Conservation (phyloP, 805 yeast species). For the Candida nanaspora region DNA sequence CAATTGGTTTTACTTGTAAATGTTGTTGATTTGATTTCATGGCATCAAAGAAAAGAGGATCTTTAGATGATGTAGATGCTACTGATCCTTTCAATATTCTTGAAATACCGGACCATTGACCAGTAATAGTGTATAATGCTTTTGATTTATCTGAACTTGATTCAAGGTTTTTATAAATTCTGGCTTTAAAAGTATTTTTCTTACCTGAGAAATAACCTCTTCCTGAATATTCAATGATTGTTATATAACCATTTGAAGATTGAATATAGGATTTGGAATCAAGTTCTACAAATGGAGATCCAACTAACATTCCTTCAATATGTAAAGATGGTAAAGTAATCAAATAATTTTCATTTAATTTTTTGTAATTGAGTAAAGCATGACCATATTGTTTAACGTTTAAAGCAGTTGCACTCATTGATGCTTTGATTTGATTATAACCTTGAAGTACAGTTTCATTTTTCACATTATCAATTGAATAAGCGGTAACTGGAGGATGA, state of each 20-base stretch:
- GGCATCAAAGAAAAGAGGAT: slow-evolving; percentile 60
- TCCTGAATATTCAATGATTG: slow-evolving; percentile 76
- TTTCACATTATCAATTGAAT: slow-evolving; percentile 68
- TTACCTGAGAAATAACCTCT: slow-evolving; percentile 95
- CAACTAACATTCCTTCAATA: slow-evolving; percentile 86
- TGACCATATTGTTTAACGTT: slow-evolving; percentile 91
- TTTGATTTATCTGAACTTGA: slow-evolving; percentile 43
- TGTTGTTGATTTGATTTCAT: slow-evolving; percentile 40
- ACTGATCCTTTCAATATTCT: slow-evolving; percentile 51
- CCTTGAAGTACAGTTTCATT: slow-evolving; percentile 72
- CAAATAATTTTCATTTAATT: slow-evolving; percentile 59
- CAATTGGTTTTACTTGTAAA: slow-evolving; percentile 71
- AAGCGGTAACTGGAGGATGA: slow-evolving; percentile 97
- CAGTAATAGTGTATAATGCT: slow-evolving; percentile 72
- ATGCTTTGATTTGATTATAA: slow-evolving; percentile 81
- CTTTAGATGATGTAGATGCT: slow-evolving; percentile 34
- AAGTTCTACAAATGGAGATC: slow-evolving; percentile 90
- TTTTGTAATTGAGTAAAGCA: slow-evolving; percentile 62
- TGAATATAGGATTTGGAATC: slow-evolving; percentile 86
- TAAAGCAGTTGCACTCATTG: slow-evolving; percentile 68
- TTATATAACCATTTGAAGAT: slow-evolving; percentile 67
- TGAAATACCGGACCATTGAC: slow-evolving; percentile 89
- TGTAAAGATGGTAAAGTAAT: slow-evolving; percentile 92
- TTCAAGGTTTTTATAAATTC: slow-evolving; percentile 54
- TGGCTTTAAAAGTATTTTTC: slow-evolving; percentile 86